Percentiles rank a stretch among this genome's conserved stretches.
Conservation (phyloP, 768 basidiomycete genomes). For the Suillus cothurnatus region DNA sequence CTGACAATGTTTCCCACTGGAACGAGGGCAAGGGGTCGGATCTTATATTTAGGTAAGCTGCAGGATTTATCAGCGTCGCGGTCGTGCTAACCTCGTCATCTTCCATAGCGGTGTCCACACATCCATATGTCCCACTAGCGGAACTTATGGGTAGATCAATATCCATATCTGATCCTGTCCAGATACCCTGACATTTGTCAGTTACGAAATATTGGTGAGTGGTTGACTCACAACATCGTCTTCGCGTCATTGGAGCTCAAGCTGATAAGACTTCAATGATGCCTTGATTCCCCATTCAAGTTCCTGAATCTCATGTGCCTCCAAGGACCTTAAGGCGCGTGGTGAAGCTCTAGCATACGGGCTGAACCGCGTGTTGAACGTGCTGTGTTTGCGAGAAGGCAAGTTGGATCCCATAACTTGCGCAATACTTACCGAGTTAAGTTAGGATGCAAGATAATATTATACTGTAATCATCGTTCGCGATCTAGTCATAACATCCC, state of each 20-base stretch:
- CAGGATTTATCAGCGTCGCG: not conserved
- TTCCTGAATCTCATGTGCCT: not conserved
- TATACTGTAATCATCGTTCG: not conserved
- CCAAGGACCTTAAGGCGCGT: not conserved
- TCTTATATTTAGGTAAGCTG: not conserved
- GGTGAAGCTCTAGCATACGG: not conserved
- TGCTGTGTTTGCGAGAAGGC: not conserved
- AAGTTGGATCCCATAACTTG: not conserved
- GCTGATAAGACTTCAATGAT: not conserved
- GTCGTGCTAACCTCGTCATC: not conserved
- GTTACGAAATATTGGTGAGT: not conserved
- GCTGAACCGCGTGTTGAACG: not conserved
- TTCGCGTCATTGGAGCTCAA: not conserved
- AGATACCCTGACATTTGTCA: not conserved
- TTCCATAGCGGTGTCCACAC: not conserved
- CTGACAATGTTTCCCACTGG: not conserved
- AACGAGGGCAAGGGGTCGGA: not conserved
- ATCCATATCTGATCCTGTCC: not conserved
- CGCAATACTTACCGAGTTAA: not conserved
- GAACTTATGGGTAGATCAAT: not conserved
- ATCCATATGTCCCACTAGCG: not conserved
- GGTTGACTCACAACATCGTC: not conserved
- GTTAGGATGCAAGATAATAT: not conserved
- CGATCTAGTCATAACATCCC: not conserved
- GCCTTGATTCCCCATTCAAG: not conserved